Evolutionary conservation across 257 asterid species (phyloP).

Genomic region (Cynanchum wilfordii): DNA sequence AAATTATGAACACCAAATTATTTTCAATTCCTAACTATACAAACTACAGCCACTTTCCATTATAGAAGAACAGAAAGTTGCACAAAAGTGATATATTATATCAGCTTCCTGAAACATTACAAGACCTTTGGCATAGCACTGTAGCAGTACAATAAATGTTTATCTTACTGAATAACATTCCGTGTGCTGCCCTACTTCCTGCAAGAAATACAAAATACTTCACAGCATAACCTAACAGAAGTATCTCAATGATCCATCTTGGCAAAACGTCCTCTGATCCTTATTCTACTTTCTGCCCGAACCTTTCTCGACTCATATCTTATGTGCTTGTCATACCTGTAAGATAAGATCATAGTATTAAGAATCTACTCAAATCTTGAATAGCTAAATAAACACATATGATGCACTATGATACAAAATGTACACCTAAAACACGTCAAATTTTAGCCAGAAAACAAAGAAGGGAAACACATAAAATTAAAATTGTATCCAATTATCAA

Average conservation of each 20-base stretch:
- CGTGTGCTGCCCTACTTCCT: constrained; percentile 6
- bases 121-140: background rate
- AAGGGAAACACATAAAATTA: background rate
- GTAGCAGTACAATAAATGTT: background rate
- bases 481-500: background rate
- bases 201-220: background rate
- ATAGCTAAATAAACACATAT: background rate
- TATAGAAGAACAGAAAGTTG: background rate
- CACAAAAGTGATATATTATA: background rate
- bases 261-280: constrained; percentile 95
- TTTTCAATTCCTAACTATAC: constrained; percentile 19
- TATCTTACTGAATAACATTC: constrained; percentile 7
- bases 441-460: too few species aligned
- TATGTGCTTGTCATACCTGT: constrained; percentile 84
- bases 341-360: background rate
- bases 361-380: background rate
- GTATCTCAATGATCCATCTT: constrained; percentile 46
- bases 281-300: constrained; percentile 77
- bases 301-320: constrained; percentile 85
- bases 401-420: background rate
- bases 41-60: constrained; percentile 21
- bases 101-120: background rate
- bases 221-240: constrained; percentile 10
- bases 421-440: background rate
- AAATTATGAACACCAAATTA: constrained; percentile 8